Base-by-base conservation (phyloP, 352 stramenopile genomes). In the Phytopythium boreale region DNA sequence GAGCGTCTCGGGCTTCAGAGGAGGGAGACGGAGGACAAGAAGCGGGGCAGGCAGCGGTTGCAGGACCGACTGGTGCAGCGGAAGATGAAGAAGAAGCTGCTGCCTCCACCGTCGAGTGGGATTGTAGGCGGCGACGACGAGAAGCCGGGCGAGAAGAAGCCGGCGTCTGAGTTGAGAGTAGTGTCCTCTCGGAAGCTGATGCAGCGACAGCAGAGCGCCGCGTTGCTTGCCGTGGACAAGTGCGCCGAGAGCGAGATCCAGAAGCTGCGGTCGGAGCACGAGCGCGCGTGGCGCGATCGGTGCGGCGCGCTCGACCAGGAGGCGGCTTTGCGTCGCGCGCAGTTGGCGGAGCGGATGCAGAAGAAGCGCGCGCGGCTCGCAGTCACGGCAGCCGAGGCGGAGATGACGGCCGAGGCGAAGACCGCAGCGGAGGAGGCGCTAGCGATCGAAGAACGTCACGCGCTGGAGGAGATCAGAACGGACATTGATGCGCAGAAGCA, bases 241-340 rank as follows among this genome's bases (percentile, higher is more conserved):
- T 59, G 74, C 26, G 63, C 67, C 1, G 59, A 75, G 24, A 53
- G 70, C 49, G 64, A 78, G 46, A 69, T 75, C 61, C 49, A 53
- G 29, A 65, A 72, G 27, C 62, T 80, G 12, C 66, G 71, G n/a
- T 34, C 34, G 1, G 73, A 78, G 63, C 73, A 74, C 34, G 61
- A 60, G 7, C 67, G 63, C 20, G 70, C 72, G 4, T 66, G 53
- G 31, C 24, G 68, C 2, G 70, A 77, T 10, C 71, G 65, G 3
- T 70, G 68, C 36, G 58, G 47, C 5, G 39, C 62, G 6, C 49
- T 81, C 15, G 71, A 77, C 24, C 64, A 71, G 34, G 70, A 77
- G 29, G 70, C 71, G 1, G 62, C 65, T 19, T 24, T 74, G 3
- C 61, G 71, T 10, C 72, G 72, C 20, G 63, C 73, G 1, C 73